A percentile compares a stretch with the other conserved stretches of the same genome.
Evolutionary conservation across 2,329 filamentous ascomycete species (phyloP).

Genomic region (Elsinoe fawcettii): DNA sequence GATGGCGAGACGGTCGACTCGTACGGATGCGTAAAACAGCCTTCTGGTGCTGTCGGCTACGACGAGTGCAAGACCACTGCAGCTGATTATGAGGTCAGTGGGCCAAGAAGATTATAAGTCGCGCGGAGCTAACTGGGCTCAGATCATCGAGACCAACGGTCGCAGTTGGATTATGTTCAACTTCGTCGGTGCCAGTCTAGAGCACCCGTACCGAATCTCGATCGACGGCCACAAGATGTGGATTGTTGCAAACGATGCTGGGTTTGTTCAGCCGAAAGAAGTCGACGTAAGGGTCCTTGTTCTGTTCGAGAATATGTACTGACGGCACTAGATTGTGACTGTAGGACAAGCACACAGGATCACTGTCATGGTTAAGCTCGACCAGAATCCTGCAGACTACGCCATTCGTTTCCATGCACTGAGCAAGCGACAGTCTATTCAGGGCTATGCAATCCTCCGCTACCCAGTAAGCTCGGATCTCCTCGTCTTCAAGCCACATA

Average conservation of each 20-base stretch:
- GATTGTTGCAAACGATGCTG: slow-evolving; percentile 20
- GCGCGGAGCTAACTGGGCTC: background rate
- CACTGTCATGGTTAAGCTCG: slow-evolving; percentile 19
- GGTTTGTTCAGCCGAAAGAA: slow-evolving; percentile 19
- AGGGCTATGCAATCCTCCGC: slow-evolving; percentile 19
- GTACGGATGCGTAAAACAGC: slow-evolving; percentile 18
- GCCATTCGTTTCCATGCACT: slow-evolving; percentile 19
- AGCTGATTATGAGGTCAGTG: slow-evolving; percentile 15
- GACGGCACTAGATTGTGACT: slow-evolving; percentile 12
- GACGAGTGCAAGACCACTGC: slow-evolving; percentile 17
- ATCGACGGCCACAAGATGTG: slow-evolving; percentile 21
- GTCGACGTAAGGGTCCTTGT: slow-evolving; percentile 8
- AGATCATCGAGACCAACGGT: slow-evolving; percentile 19
- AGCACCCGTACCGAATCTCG: slow-evolving; percentile 20
- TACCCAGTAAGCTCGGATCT: slow-evolving; percentile 15
- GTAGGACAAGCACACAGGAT: slow-evolving; percentile 19
- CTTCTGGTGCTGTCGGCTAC: slow-evolving; percentile 18
- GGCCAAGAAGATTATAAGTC: background rate
- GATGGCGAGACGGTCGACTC: slow-evolving; percentile 18
- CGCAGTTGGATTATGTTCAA: slow-evolving; percentile 20
- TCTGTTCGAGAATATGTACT: background rate
- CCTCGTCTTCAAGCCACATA: background rate
- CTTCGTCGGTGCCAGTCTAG: slow-evolving; percentile 19
- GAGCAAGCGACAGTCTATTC: slow-evolving; percentile 19
- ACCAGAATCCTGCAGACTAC: slow-evolving; percentile 19